Evolutionary conservation across 192 early-diverging fungal species (phyloP), one percentile per base, ranked within the genome.

Genomic region (Coemansia sp.): DNA sequence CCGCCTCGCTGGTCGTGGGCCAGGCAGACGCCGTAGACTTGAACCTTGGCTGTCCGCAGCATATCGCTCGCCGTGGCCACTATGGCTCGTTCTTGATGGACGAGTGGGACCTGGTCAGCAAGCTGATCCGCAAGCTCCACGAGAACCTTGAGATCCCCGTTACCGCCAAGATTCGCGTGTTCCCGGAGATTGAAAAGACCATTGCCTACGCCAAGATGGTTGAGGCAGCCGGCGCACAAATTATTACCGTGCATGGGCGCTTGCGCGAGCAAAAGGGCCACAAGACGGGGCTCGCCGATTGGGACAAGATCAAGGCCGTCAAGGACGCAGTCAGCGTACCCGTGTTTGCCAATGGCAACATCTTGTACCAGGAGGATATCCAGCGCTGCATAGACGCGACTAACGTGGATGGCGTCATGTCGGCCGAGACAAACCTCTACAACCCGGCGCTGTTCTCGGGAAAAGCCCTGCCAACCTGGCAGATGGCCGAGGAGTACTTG

Each of bases 301-400:
- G 96, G 98, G 87, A 91, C 46, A 90, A 96, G 70, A 98, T 99
- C 72, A 84, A 84, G 53, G 72, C 79, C 7, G 93, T 99, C 15
- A 94, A 90, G 64, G 87, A 93, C 27, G 91, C 91, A 7, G 87
- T 96, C 9, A 83, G 65, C 10, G 93, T 99, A 0, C 98, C 98
- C 0, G 94, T 99, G 10, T 86, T 98, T 83, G 96, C 96, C 56
- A 99, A 99, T 65, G 98, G 98, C n/a, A 98, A 99, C 65, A 95
- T 99, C 43, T 80, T 96, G 19, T 98, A 98, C 67, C 80, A 83
- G 25, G 93, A 98, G 76, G 96, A 99, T 58, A 83, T 97, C 35
- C 87, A 92, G 59, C 70, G 86, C 4, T 98, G 96, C 54, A 59
- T 98, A 1, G 87, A 90, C 12, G 70, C 74, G n/a, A 99, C 96